Evolutionary conservation across 441 rosid species (phyloP).

Genomic region (Geranium incanum): DNA sequence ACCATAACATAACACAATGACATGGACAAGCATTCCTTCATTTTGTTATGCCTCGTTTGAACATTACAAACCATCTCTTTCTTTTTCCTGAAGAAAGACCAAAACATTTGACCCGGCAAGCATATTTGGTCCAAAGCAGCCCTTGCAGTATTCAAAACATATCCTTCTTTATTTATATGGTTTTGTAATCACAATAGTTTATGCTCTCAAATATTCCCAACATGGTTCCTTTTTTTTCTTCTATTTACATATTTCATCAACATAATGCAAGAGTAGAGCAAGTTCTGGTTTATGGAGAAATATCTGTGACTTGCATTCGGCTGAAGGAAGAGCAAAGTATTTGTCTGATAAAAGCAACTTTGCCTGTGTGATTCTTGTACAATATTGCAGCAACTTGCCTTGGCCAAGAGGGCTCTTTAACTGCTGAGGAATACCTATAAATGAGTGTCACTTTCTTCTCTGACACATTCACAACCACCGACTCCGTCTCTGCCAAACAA

Average conservation of each 20-base stretch:
- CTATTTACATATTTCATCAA: background rate
- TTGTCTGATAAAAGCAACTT: conserved; percentile 50
- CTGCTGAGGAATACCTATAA: conserved; percentile 43
- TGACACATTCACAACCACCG: conserved; percentile 48
- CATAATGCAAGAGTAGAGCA: background rate
- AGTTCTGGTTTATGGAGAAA: conserved; percentile 25
- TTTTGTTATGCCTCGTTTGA: conserved; percentile 18
- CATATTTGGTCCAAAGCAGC: background rate
- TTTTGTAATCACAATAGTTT: background rate
- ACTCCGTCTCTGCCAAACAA: conserved; percentile 52
- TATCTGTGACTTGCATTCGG: background rate
- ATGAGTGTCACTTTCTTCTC: conserved; percentile 76
- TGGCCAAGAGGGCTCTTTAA: conserved; percentile 18
- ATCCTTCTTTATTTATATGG: no score
- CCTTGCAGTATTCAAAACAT: no score
- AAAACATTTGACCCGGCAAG: conserved; percentile 9
- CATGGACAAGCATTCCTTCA: conserved; percentile 15
- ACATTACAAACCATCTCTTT: conserved; percentile 27
- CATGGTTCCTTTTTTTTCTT: background rate
- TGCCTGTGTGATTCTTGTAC: conserved; percentile 32
- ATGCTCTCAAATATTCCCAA: background rate
- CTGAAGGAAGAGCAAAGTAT: conserved; percentile 23
- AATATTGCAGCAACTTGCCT: no score
- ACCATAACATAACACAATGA: background rate
- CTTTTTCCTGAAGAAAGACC: conserved; percentile 21